Evolutionary conservation across 164 flowering plant species (phyloP).

Genomic region (Tetrastigma voinierianum): DNA sequence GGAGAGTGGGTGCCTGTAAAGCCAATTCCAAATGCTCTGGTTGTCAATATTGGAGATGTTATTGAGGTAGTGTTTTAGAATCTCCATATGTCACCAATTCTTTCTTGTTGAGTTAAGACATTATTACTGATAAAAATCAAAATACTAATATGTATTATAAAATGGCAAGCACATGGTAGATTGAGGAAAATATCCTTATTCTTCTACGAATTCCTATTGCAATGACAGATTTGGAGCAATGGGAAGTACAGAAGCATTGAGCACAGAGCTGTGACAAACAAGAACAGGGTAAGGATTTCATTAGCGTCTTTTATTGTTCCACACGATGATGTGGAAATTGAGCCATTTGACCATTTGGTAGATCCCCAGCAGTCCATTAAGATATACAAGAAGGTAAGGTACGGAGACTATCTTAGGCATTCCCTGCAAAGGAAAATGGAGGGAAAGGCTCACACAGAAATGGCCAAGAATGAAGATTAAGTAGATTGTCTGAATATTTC

Average conservation of each 20-base stretch:
- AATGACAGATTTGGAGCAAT: conserved; percentile 23
- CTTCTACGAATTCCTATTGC: neutral
- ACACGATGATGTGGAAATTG: conserved; percentile 20
- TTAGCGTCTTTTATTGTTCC: conserved; percentile 24
- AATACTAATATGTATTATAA: too few relatives aligned
- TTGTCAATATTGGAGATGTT: conserved; percentile 28
- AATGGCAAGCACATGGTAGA: too few relatives aligned
- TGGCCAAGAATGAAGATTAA: conserved; percentile 1
- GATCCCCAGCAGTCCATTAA: conserved; percentile 1
- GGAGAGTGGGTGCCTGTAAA: conserved; percentile 11
- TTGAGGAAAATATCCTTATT: neutral
- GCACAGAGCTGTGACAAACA: conserved; percentile 29
- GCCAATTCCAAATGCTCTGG: conserved; percentile 21
- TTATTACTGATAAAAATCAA: too few relatives aligned
- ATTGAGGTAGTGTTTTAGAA: conserved; percentile 23
- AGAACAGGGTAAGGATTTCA: conserved; percentile 20
- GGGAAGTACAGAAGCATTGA: conserved; percentile 33
- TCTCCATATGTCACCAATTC: neutral
- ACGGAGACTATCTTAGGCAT: conserved; percentile 20
- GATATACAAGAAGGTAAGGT: conserved; percentile 30
- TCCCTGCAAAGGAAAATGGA: conserved; percentile 21
- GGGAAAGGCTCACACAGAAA: conserved; percentile 18
- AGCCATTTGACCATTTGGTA: conserved; percentile 22
- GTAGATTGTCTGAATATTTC: too few relatives aligned
- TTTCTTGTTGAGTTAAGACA: too few relatives aligned